Base-by-base conservation (phyloP, 176 grass and related monocot species). In the Triticum timopheevii region DNA sequence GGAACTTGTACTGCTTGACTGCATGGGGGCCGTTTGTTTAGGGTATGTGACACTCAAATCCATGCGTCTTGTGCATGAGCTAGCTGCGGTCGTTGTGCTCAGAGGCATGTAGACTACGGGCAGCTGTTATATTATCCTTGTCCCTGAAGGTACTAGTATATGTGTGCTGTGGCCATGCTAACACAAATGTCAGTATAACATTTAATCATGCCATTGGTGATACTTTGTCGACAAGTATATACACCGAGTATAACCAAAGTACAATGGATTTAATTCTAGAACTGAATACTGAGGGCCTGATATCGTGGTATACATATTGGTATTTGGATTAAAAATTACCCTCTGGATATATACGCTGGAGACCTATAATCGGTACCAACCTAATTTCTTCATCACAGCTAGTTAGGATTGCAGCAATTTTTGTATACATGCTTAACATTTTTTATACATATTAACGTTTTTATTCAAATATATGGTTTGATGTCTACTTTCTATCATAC, bases 1-100 rank as follows among this genome's bases (percentile, higher is more conserved):
- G 22, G 67, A 70, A 70, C 73, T 61, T 47, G 50, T 73, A 44
- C 85, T 68, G 59, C 63, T 44, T 75, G 75, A 73, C 58, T 83
- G 44, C 73, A 67, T 63, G 12, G 38, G 69, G 65, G 63, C 71
- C 24, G 52, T 81, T 82, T 85, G 82, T 85, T 88, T 88, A 88
- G 69, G 90, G 70, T 70, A 71, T 69, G 28, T 71, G 77, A 65
- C 77, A 56, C 90, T 77, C 71, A 72, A 81, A 77, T 88, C 90
- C 86, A 91, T 77, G 90, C 49, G 86, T n/a, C 38, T 31, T 77
- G 69, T 27, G 74, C 80, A 66, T 88, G 6, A 69, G 62, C 47
- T 65, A 73, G 77, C 49, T 54, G 78, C 72, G 52, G 22, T 23
- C 67, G 19, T 71, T 75, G 42, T 75, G 76, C 63, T 78, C 30